A percentile compares a stretch with the other conserved stretches of the same genome.
Conservation (phyloP, 164 flowering plant species). For the Stephania yunnanensis region DNA sequence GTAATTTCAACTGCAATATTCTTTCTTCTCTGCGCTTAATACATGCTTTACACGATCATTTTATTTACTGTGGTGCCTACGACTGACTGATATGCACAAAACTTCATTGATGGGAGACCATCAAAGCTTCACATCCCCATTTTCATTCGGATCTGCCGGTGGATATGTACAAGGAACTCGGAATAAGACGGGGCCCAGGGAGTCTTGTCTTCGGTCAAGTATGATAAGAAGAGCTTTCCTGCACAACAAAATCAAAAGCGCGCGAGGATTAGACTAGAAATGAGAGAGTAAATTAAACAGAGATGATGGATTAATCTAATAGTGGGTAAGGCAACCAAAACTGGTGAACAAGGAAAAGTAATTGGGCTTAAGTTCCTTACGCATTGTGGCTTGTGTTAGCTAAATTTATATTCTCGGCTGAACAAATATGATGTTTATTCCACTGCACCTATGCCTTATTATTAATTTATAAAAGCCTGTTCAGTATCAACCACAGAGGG, state of each 20-base stretch:
- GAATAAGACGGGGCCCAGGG: conserved; percentile 59
- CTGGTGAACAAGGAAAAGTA: no score
- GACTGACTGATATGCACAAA: conserved; percentile 7
- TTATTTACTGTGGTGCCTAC: not conserved
- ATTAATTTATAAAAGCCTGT: no score
- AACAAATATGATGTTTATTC: no score
- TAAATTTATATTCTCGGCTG: no score
- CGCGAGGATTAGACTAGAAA: not conserved
- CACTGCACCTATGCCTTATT: no score
- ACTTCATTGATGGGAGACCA: conserved; percentile 7
- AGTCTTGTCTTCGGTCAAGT: conserved; percentile 76
- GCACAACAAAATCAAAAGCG: conserved; percentile 10
- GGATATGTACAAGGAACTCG: conserved; percentile 83
- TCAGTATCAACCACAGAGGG: no score
- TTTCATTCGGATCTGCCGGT: conserved; percentile 79
- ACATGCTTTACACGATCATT: not conserved
- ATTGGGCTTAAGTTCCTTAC: no score
- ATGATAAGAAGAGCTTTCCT: conserved; percentile 69
- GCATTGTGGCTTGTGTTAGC: no score
- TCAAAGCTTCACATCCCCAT: conserved; percentile 39
- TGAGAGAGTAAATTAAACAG: no score
- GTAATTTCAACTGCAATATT: not conserved
- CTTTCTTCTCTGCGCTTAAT: not conserved
- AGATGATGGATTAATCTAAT: no score
- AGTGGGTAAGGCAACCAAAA: no score